Evolutionary conservation across 2,329 filamentous ascomycete species (phyloP).

Genomic region (Penicillium nordicum): DNA sequence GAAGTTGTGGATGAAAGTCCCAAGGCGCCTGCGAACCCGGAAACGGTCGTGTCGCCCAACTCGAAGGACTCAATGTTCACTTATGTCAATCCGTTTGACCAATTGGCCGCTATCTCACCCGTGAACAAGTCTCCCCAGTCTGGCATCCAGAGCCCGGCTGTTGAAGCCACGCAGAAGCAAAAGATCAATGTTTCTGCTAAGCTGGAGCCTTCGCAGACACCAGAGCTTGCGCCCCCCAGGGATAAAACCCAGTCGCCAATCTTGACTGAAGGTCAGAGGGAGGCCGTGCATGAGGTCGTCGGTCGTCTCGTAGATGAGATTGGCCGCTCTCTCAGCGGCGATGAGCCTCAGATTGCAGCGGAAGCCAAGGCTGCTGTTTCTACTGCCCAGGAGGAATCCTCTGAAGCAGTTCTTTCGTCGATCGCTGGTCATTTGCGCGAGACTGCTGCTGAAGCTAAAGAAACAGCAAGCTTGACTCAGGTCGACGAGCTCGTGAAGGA

Average conservation of each 20-base stretch:
- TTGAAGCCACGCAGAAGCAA: conserved; percentile 26
- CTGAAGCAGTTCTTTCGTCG: conserved; percentile 35
- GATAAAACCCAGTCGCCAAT: conserved; percentile 25
- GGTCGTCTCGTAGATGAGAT: conserved; percentile 61
- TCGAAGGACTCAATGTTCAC: conserved; percentile 55
- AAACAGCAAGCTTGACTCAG: conserved; percentile 53
- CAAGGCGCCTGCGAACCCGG: conserved; percentile 27
- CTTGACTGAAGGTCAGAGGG: conserved; percentile 45
- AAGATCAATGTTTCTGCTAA: conserved; percentile 23
- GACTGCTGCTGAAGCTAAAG: conserved; percentile 43
- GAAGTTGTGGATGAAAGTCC: conserved; percentile 17
- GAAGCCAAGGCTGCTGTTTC: conserved; percentile 45
- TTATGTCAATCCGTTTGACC: conserved; percentile 70
- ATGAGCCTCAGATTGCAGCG: conserved; percentile 44
- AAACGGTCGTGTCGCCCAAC: conserved; percentile 38
- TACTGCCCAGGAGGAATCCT: conserved; percentile 34
- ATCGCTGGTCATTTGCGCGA: conserved; percentile 35
- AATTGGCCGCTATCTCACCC: conserved; percentile 64
- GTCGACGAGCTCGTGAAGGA: conserved; percentile 55
- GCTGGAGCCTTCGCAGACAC: conserved; percentile 14
- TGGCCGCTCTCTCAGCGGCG: conserved; percentile 51
- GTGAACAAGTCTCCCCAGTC: conserved; percentile 55
- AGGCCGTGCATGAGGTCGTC: conserved; percentile 69
- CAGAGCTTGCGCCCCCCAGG: conserved; percentile 12
- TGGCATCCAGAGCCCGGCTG: conserved; percentile 42